Base-by-base conservation (phyloP, 1,284 basidiomycete species). In the Polyporus tsugae region DNA sequence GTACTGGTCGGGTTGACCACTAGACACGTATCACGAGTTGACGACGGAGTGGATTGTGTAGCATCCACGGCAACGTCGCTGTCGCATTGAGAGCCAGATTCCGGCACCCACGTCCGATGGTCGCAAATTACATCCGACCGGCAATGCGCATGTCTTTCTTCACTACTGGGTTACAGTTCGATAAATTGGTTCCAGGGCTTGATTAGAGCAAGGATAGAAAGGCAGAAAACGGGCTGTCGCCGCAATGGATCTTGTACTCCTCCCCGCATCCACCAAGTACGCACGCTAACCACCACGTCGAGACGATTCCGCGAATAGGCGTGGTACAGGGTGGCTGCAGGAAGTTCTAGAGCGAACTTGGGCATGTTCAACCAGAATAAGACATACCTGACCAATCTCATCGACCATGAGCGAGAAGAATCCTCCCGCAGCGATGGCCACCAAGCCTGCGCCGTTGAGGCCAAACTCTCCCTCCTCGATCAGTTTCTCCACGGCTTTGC, bases 331-430 rank as follows among this genome's bases (percentile, higher is more conserved):
- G 53, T 36, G 53, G 53, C 53, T 17, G 33, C 29, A 57, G 53
- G 35, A 36, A 57, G 63, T 19, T 22, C 5, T 25, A 67, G 64
- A 71, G 46, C 35, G 63, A 2, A n/a, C 1, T 35, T 10, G n/a
- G 10, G 44, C 42, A 49, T 22, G 2, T 11, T 38, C 6, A 42
- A 49, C 33, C 58, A 35, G 55, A 68, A 66, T 60, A 44, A 60
- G 62, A 86, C 92, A 78, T 76, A 96, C 94, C 57, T 89, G 90
- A 70, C 95, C 95, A 67, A 87, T 88, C 76, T 94, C 93, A 77
- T 96, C 95, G 41, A 96, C 83, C 73, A 94, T 89, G 53, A 96
- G 82, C 11, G 90, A 91, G 78, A 97, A 95, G 81, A 97, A 86
- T 11, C 95, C 95, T 63, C 95, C 95, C 33, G 89, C 91, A 61